These are phyloP conservation scores for Pachysandra terminalis DNA, from an alignment of 164 flowering plant genomes.

Conservation along the genomic window DNA sequence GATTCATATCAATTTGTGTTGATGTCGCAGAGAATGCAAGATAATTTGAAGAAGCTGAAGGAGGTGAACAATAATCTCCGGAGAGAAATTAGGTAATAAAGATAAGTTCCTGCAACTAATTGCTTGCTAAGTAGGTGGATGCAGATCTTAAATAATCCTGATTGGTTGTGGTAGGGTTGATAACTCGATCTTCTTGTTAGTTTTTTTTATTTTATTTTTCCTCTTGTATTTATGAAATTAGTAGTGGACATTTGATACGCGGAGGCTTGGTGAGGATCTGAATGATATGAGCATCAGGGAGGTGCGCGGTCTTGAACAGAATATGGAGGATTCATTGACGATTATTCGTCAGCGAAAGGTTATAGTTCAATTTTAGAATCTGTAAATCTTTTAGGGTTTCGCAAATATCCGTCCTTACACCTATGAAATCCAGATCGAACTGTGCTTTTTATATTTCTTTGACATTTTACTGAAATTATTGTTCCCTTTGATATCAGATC, in stretches of 20 bases:
- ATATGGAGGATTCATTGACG: slow-evolving; percentile 24
- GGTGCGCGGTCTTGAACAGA: slow-evolving; percentile 30
- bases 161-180: too few relatives aligned
- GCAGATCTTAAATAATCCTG: too few relatives aligned
- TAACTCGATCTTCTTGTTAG: too few relatives aligned
- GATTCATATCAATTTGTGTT: background rate
- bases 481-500: background rate
- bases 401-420: too few relatives aligned
- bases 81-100: slow-evolving; percentile 53
- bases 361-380: background rate
- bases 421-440: background rate
- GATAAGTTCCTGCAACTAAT: background rate
- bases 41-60: slow-evolving; percentile 36
- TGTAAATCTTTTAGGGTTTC: background rate
- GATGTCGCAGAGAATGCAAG: slow-evolving; percentile 54
- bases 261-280: slow-evolving; percentile 46
- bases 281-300: slow-evolving; percentile 26
- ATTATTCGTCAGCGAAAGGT: slow-evolving; percentile 42
- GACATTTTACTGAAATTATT: background rate
- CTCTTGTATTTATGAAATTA: background rate
- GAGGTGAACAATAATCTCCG: slow-evolving; percentile 48
- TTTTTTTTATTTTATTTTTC: background rate
- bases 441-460: background rate
- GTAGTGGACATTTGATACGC: slow-evolving; percentile 31
- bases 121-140: too few relatives aligned